Conservation (phyloP, 2,329 filamentous ascomycete species). For the Albifimbria verrucaria region DNA sequence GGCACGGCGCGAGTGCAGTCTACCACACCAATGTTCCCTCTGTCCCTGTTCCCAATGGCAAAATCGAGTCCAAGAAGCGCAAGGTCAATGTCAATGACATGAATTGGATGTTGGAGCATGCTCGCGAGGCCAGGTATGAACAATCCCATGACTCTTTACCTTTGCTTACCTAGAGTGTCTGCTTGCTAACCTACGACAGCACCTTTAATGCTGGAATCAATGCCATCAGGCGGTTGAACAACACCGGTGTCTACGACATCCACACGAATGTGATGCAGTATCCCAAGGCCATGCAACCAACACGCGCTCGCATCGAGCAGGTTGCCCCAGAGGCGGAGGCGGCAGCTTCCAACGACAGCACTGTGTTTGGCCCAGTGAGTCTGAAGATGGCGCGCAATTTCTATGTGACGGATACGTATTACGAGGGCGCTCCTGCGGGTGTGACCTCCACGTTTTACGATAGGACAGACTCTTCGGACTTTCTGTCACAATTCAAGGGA, state of each 20-base stretch:
- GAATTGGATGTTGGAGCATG: slow-evolving; percentile 97
- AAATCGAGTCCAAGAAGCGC: slow-evolving; percentile 77
- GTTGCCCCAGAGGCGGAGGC: slow-evolving; percentile 44
- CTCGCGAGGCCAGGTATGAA: slow-evolving; percentile 77
- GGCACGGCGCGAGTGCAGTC: slow-evolving; percentile 94
- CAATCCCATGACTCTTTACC: not conserved
- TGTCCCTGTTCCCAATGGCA: slow-evolving; percentile 71
- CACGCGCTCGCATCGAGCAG: slow-evolving; percentile 78
- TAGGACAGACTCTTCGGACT: slow-evolving; percentile 39
- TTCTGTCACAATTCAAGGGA: slow-evolving; percentile 55
- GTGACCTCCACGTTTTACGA: slow-evolving; percentile 43
- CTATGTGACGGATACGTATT: slow-evolving; percentile 51
- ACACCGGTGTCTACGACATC: slow-evolving; percentile 81
- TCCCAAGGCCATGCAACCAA: slow-evolving; percentile 84
- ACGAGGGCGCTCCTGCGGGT: slow-evolving; percentile 48
- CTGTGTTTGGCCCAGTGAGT: slow-evolving; percentile 45
- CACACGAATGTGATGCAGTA: slow-evolving; percentile 93
- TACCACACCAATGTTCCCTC: slow-evolving; percentile 82
- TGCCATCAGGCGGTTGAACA: slow-evolving; percentile 64
- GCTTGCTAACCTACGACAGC: slow-evolving; percentile 42
- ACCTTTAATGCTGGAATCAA: slow-evolving; percentile 78
- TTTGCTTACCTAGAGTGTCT: not conserved
- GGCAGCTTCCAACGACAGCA: slow-evolving; percentile 23
- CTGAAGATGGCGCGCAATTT: slow-evolving; percentile 53
- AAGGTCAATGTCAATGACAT: slow-evolving; percentile 85